Conservation (phyloP, 345 rosid species). For the Salix dunnii region DNA sequence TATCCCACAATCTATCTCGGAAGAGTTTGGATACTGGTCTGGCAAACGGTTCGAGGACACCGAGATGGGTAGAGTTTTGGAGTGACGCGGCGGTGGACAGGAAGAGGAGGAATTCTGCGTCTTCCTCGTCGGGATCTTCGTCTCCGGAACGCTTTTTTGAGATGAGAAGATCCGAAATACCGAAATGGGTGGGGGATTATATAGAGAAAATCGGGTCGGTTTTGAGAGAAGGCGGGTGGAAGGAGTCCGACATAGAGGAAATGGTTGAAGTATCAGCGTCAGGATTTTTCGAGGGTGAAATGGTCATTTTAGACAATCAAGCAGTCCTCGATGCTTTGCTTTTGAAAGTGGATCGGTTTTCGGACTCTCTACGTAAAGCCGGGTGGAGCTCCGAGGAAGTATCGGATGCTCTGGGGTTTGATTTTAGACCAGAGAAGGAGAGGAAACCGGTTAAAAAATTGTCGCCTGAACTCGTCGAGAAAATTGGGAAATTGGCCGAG, state of each 20-base stretch:
- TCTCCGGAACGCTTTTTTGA: slow-evolving; percentile 75
- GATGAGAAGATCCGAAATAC: slow-evolving; percentile 58
- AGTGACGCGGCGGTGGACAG: slow-evolving; percentile 80
- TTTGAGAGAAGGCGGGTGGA: slow-evolving; percentile 86
- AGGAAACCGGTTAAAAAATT: slow-evolving; percentile 64
- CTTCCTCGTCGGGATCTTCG: slow-evolving; percentile 44
- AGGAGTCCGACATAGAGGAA: slow-evolving; percentile 69
- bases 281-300: slow-evolving; percentile 73
- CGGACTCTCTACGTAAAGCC: slow-evolving; percentile 77
- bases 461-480: slow-evolving; percentile 66
- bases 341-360: slow-evolving; percentile 81
- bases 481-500: slow-evolving; percentile 74
- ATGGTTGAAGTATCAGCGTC: slow-evolving; percentile 79
- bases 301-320: slow-evolving; percentile 74
- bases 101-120: slow-evolving; percentile 65
- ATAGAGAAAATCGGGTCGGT: slow-evolving; percentile 72
- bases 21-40: slow-evolving; percentile 62
- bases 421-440: slow-evolving; percentile 76
- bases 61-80: slow-evolving; percentile 99
- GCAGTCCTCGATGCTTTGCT: slow-evolving; percentile 76
- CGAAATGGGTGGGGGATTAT: slow-evolving; percentile 85
- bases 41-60: slow-evolving; percentile 41
- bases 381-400: slow-evolving; percentile 99
- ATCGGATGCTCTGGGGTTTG: slow-evolving; percentile 76
- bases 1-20: slow-evolving; percentile 48